Percentiles rank a stretch among this genome's conserved stretches.
phyloP scores from a whole-genome alignment of 2,329 filamentous ascomycete species.

The Colletotrichum spaethianum region DNA sequence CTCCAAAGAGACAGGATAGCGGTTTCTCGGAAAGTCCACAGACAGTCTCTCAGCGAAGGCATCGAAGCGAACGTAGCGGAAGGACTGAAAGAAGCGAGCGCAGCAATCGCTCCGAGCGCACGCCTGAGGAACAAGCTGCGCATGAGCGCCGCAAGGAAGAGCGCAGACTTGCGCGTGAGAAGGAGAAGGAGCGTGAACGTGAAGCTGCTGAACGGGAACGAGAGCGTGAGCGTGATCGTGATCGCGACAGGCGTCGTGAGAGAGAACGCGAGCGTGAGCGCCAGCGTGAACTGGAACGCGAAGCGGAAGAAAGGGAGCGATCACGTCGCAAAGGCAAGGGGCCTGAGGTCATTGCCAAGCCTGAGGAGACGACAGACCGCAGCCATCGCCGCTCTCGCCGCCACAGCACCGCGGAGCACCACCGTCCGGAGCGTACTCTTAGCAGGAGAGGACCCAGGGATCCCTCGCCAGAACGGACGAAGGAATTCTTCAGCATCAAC shows the following conservation, averaged over 20 bases:
- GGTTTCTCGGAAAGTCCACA: slow-evolving; percentile 59
- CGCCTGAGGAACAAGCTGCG: slow-evolving; percentile 64
- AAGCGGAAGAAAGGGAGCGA: slow-evolving; percentile 32
- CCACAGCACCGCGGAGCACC: slow-evolving; percentile 56
- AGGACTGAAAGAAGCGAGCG: slow-evolving; percentile 33
- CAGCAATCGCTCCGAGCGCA: slow-evolving; percentile 50
- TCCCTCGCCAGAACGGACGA: slow-evolving; percentile 45
- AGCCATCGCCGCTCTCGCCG: slow-evolving; percentile 58
- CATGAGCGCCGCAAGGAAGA: slow-evolving; percentile 66
- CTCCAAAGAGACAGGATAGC: slow-evolving; percentile 62
- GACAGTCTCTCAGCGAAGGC: slow-evolving; percentile 19
- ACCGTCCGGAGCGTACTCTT: slow-evolving; percentile 44
- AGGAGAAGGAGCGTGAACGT: slow-evolving; percentile 40
- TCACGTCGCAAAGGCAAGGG: slow-evolving; percentile 53
- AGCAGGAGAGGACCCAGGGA: slow-evolving; percentile 49
- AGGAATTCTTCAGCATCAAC: slow-evolving; percentile 60
- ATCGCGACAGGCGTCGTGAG: slow-evolving; percentile 15
- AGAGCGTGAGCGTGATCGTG: slow-evolving; percentile 23
- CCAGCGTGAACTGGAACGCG: slow-evolving; percentile 5
- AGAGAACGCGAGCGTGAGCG: slow-evolving; percentile 48
- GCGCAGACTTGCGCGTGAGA: slow-evolving; percentile 49
- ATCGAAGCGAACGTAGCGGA: slow-evolving; percentile 50
- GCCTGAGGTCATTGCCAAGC: slow-evolving; percentile 41
- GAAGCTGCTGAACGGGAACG: slow-evolving; percentile 35
- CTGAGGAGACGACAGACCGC: slow-evolving; percentile 41